phyloP scores from a whole-genome alignment of 805 yeast genomes.

The Pichia scutulata region DNA sequence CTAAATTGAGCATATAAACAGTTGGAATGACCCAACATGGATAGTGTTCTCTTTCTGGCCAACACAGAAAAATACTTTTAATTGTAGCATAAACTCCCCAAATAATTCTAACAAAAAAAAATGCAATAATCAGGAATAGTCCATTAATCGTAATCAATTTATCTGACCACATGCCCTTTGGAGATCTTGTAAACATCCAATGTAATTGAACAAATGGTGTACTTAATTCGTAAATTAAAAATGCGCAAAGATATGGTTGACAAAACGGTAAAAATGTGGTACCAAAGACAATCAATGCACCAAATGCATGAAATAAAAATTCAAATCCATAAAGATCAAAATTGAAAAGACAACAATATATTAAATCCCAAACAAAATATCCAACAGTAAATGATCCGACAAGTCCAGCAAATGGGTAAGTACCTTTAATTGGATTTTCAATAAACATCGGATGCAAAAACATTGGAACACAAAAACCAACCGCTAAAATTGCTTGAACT shows the following conservation, averaged over 20 bases:
- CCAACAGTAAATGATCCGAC: slow-evolving; percentile 70
- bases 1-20: slow-evolving; percentile 50
- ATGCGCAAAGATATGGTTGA: slow-evolving; percentile 75
- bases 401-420: slow-evolving; percentile 68
- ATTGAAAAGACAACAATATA: slow-evolving; percentile 54
- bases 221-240: slow-evolving; percentile 77
- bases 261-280: slow-evolving; percentile 64
- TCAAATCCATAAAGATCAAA: slow-evolving; percentile 69
- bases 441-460: slow-evolving; percentile 45
- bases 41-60: slow-evolving; percentile 33
- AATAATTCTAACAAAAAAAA: slow-evolving; percentile 69
- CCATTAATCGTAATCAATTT: slow-evolving; percentile 62
- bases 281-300: slow-evolving; percentile 68
- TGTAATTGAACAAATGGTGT: slow-evolving; percentile 93
- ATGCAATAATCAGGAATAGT: slow-evolving; percentile 52
- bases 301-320: slow-evolving; percentile 75
- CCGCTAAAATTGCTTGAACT: slow-evolving; percentile 69
- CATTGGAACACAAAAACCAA: slow-evolving; percentile 54
- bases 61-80: slow-evolving; percentile 38
- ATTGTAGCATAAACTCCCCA: slow-evolving; percentile 84
- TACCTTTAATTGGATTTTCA: slow-evolving; percentile 53
- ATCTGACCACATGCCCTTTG: slow-evolving; percentile 55
- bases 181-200: slow-evolving; percentile 81
- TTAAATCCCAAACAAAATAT: slow-evolving; percentile 86
- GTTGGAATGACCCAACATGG: slow-evolving; percentile 41